Percentiles rank a stretch among this genome's conserved stretches.
Conservation (phyloP, 768 basidiomycete species). For the Serendipita indica region DNA sequence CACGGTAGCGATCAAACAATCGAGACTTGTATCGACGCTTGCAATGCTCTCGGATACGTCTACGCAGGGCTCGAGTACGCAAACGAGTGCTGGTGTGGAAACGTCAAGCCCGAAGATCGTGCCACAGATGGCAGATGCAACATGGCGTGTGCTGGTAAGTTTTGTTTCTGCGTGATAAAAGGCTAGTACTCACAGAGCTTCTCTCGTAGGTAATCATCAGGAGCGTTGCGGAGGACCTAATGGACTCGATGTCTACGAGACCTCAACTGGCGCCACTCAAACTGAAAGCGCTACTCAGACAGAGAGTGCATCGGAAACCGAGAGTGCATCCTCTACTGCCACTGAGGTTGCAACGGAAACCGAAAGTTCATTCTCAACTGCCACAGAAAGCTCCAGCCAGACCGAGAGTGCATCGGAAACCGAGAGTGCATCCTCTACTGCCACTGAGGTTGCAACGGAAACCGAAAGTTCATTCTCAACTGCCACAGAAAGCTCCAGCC, state of each 20-base stretch:
- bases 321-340: background rate
- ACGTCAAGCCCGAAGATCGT: background rate
- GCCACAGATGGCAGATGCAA: background rate
- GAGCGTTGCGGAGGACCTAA: background rate
- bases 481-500: too few species aligned
- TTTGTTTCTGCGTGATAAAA: too few species aligned
- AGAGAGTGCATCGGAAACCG: too few species aligned
- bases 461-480: too few species aligned
- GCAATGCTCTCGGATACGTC: background rate
- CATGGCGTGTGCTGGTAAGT: constrained; percentile 10
- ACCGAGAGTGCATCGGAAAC: too few species aligned
- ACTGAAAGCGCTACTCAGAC: too few species aligned
- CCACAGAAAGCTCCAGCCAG: too few species aligned
- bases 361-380: too few species aligned
- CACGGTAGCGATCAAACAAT: background rate
- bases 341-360: background rate
- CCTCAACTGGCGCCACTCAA: too few species aligned
- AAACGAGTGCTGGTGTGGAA: constrained; percentile 11
- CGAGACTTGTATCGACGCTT: background rate
- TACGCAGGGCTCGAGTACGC: constrained; percentile 8
- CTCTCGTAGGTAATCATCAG: background rate
- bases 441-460: background rate
- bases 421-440: background rate
- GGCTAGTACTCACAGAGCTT: too few species aligned
- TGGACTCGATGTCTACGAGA: background rate